Percentiles rank a stretch among this genome's conserved stretches.
These are phyloP conservation scores for Oenanthe javanica DNA, from an alignment of 140 eudicot species.

Conservation along the genomic window DNA sequence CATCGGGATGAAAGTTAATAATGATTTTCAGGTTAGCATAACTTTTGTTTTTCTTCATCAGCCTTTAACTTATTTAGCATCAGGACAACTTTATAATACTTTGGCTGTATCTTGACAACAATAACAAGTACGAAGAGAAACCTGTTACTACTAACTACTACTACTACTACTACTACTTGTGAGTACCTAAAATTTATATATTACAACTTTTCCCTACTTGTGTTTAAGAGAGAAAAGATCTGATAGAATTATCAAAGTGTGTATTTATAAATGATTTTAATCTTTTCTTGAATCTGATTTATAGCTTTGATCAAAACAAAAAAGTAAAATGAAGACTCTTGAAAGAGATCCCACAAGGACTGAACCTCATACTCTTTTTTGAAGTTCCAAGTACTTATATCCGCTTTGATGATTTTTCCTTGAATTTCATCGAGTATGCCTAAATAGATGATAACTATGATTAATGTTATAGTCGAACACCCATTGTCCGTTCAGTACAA, in stretches of 20 bases:
- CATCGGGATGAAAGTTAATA: slow-evolving; percentile 32
- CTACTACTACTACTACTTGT: neutral
- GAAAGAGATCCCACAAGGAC: neutral
- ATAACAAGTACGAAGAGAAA: neutral
- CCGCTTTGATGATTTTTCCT: neutral
- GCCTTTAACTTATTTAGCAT: neutral
- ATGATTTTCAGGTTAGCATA: slow-evolving; percentile 27
- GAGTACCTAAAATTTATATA: neutral
- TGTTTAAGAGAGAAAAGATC: neutral
- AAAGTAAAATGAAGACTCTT: neutral
- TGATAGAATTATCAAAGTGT: neutral
- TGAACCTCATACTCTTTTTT: neutral
- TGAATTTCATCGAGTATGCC: neutral
- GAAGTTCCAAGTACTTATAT: neutral
- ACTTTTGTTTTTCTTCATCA: neutral
- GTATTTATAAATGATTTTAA: neutral
- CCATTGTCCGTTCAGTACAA: neutral
- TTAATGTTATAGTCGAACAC: neutral
- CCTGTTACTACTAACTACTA: neutral
- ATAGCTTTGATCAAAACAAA: neutral
- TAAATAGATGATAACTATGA: neutral
- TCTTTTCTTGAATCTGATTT: neutral
- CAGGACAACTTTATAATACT: neutral
- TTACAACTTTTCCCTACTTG: neutral
- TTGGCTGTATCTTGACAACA: neutral